Base-by-base conservation (phyloP, 164 flowering plant species). In the Dillenia suffruticosa region DNA sequence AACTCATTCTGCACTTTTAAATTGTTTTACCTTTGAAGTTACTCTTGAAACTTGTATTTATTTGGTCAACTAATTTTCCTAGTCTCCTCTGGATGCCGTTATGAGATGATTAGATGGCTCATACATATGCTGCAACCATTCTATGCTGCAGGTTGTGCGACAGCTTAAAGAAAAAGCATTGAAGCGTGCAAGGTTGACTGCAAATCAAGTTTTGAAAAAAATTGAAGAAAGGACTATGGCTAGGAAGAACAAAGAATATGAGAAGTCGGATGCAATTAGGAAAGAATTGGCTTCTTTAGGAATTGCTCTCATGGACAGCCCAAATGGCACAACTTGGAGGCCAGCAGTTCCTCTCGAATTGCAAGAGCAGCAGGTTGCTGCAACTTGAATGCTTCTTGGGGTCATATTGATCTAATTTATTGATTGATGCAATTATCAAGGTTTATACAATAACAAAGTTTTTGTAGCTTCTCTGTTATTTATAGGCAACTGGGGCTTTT, bases 251-350 rank as follows among this genome's bases (percentile, higher is more conserved):
- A 91, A 81, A 51, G 92, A 94, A 8, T 94, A 82, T 40, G 87
- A 82, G 64, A 86, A 77, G 69, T 94, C 99, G 1, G 97, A 94
- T 74, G 71, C 65, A 8, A 91, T 94, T 59, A 78, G 99, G 67
- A 79, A 86, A 63, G 89, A 82, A 17, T 74, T 94, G 63, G 89
- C 93, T 49, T 77, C 79, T 48, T 59, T 80, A 24, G 99, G 99
- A 9, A 85, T 94, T 63, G 84, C 96, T 49, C 84, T 94, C 40
- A 94, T 94, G 98, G 98, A 93, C 73, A 75, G 79, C 71, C 95
- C 96, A 14, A 77, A 86, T 16, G 92, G 95, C 66, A 93, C 97
- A 17, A 71, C 78, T 10, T 91, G 99, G 99, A 86, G 97, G 77
- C 99, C 99, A 11, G 72, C 84, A n/a, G 61, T 91, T 65, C 99